Conservation (phyloP, 176 grass and related monocot species). For the Hyparrhenia diplandra region DNA sequence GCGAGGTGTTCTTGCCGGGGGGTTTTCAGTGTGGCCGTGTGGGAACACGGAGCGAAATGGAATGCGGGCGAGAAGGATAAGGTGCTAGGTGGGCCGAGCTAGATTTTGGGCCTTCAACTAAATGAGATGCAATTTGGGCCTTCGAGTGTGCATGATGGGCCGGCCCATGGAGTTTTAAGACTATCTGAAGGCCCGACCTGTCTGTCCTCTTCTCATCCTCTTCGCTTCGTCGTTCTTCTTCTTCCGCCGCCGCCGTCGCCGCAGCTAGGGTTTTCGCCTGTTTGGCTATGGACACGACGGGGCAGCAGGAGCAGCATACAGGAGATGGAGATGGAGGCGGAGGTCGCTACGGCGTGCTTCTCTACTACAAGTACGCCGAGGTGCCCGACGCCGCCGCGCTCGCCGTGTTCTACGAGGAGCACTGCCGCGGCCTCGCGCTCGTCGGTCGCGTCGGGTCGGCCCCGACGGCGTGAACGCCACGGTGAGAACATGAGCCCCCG, state of each 20-base stretch:
- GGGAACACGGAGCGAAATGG: constrained; percentile 39
- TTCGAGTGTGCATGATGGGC: background rate
- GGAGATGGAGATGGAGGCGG: background rate
- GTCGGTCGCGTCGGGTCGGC: constrained; percentile 85
- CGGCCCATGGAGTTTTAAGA: background rate
- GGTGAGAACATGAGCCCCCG: constrained; percentile 6
- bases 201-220: background rate
- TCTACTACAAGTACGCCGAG: constrained; percentile 85
- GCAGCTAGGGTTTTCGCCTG: constrained; percentile 34
- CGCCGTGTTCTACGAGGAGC: constrained; percentile 57
- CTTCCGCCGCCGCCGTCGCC: background rate
- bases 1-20: constrained; percentile 29
- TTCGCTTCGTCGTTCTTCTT: background rate
- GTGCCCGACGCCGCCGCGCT: constrained; percentile 58
- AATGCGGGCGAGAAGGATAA: constrained; percentile 34
- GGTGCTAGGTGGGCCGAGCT: background rate
- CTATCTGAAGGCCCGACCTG: background rate
- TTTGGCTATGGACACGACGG: constrained; percentile 29
- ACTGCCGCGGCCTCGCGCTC: constrained; percentile 58
- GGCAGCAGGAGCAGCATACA: background rate
- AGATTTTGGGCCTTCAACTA: background rate
- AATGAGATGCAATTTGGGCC: background rate
- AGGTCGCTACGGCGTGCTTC: constrained; percentile 59
- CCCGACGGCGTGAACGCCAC: constrained; percentile 88
- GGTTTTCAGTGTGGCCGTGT: background rate